Evolutionary conservation across 148 eudicot genomes (phyloP), one percentile per base, ranked within the genome.

Genomic region (Mesembryanthemum crystallinum): DNA sequence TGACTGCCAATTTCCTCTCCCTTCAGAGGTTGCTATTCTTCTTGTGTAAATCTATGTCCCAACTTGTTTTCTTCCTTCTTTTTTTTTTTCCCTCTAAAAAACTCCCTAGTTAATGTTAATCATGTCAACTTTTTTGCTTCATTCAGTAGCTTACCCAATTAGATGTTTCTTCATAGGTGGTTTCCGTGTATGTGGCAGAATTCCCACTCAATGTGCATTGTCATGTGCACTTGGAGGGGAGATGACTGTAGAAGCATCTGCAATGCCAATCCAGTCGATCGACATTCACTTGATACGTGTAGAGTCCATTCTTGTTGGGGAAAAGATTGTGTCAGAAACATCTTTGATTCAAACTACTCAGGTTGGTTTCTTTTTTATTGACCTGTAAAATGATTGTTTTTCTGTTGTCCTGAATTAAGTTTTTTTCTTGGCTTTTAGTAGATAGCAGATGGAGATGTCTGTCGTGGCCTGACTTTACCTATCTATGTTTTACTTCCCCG

Each of bases 391-490:
- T 27, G 62, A 47, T 32, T 21, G 58, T 23, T 58, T 32, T 51
- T 62, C 33, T 43, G 55, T 54, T 8, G 24, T 58, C 35, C 13
- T 69, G 64, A 49, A n/a, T 64, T 30, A 42, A 54, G 55, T 27
- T n/a, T 15, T 15, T 73, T 71, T 21, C 24, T 70, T 47, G 17
- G 64, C 58, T 32, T 72, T 69, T 61, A 57, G 55, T 81, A 89
- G 92, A 87, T 89, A 86, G 96, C 96, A 78, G 96, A 91, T 87
- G 96, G 96, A 72, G 96, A 91, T 83, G 81, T 91, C 75, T 81
- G 88, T 72, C 87, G 79, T 72, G 86, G 86, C 70, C 68, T 89
- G 76, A 71, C 86, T 78, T 76, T 91, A 33, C 91, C 92, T 27
- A 85, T 91, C 39, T 91, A 91, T 67, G 68, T 89, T 63, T 83